Base-by-base conservation (phyloP, 164 flowering plant species). In the grape (Vitis vinifera) region DNA sequence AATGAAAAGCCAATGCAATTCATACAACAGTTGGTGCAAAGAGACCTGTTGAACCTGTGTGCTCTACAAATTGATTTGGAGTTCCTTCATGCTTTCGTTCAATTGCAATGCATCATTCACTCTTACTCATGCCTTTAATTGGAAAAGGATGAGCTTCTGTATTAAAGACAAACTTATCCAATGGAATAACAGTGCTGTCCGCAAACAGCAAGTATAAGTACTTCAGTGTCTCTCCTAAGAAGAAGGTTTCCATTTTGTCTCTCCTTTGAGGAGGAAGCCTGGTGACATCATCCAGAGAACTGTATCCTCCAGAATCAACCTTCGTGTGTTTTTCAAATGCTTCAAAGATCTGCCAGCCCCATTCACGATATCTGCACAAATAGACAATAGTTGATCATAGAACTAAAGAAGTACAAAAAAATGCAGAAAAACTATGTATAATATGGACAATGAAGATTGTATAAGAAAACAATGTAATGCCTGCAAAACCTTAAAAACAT, bases 201-300 rank as follows among this genome's bases (percentile, higher is more conserved):
- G 84, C 91, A 80, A 96, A 92, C 64, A 93, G 77, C 79, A 96
- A 81, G 78, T 90, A 93, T 10, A 96, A 65, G 76, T 96, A 96
- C 71, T 93, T 93, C 67, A 93, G 76, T 6, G 97, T 95, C 83
- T 95, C 99, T 3, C 98, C 99, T 78, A 95, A 76, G 74, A 91
- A 95, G 82, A 95, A 95, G 47, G 97, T 95, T 77, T 93, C 98
- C 98, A 93, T 96, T 81, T 93, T 96, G 83, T 96, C 98, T 72
- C 97, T 86, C 80, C 77, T 82, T 11, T 17, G 88, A 76, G 98
- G 98, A 74, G 99, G 97, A 67, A 90, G 13, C 9, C 65, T 71
- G 31, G 98, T 95, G 69, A 91, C 97, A 82, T 96, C 99, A 68
- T 91, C 88, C 64, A 96, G 79, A 70, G 98, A 95, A 72, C 76